phyloP scores from a whole-genome alignment of 2,329 filamentous ascomycete species.

The Paraphoma chrysanthemicola region DNA sequence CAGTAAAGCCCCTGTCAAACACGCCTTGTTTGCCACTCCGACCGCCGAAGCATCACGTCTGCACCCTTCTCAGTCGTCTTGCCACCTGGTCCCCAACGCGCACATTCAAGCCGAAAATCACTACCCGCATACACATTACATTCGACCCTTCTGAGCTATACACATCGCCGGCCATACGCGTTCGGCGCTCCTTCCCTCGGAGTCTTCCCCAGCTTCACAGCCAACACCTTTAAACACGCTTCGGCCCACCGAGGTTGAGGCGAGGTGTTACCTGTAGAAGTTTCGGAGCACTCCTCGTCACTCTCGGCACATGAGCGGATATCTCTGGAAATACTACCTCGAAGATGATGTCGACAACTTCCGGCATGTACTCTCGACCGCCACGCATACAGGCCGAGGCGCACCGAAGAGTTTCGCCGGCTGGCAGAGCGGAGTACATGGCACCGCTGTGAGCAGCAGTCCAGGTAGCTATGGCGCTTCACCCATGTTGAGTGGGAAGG shows the following conservation, averaged over 20 bases:
- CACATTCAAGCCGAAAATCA: background rate
- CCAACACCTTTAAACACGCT: conserved; percentile 85
- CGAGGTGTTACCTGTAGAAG: conserved; percentile 76
- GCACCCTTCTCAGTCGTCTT: conserved; percentile 7
- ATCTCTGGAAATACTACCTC: conserved; percentile 95
- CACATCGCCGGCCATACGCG: conserved; percentile 30
- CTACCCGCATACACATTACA: background rate
- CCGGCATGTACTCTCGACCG: conserved; percentile 82
- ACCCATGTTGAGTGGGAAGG: conserved; percentile 49
- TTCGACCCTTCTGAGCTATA: conserved; percentile 17
- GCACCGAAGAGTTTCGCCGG: conserved; percentile 57
- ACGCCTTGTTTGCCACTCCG: background rate
- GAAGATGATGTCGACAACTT: conserved; percentile 98
- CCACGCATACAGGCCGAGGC: conserved; percentile 65
- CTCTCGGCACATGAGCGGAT: conserved; percentile 81
- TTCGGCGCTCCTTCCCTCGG: conserved; percentile 30
- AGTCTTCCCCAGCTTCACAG: conserved; percentile 58
- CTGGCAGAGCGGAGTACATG: conserved; percentile 40
- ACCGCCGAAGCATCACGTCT: background rate
- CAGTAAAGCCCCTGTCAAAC: background rate
- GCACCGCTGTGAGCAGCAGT: conserved; percentile 52
- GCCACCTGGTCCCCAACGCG: conserved; percentile 18
- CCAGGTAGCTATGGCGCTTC: conserved; percentile 57
- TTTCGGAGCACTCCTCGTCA: conserved; percentile 51
- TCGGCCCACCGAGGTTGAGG: conserved; percentile 86